A percentile compares a stretch with the other conserved stretches of the same genome.
These are phyloP conservation scores for Ascochyta clinopodiicola DNA, from an alignment of 2,329 filamentous ascomycete species.

Conservation along the genomic window DNA sequence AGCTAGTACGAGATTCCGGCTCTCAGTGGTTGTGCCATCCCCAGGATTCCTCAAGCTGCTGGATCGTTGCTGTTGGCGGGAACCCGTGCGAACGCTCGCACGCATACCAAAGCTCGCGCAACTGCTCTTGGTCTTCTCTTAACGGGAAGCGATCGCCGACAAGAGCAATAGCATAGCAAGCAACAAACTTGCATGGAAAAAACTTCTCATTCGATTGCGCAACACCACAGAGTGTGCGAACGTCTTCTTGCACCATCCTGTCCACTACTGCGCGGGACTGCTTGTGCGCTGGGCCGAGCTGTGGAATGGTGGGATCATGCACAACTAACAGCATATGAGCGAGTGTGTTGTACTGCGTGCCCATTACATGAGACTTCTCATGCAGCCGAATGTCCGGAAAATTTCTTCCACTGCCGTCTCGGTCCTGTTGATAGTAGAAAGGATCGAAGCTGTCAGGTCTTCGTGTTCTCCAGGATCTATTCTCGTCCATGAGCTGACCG, in stretches of 20 bases:
- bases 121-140: constrained; percentile 39
- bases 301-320: constrained; percentile 47
- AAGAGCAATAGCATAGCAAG: constrained; percentile 44
- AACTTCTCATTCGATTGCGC: constrained; percentile 43
- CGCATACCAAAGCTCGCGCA: constrained; percentile 40
- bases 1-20: neutral
- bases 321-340: constrained; percentile 46
- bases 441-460: constrained; percentile 46
- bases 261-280: constrained; percentile 42
- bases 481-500: constrained; percentile 43
- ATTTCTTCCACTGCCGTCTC: constrained; percentile 40
- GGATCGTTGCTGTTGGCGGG: constrained; percentile 41
- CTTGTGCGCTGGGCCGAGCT: constrained; percentile 44
- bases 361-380: constrained; percentile 44
- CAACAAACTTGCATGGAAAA: constrained; percentile 46
- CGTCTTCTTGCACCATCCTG: constrained; percentile 42
- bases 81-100: constrained; percentile 45
- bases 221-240: constrained; percentile 45
- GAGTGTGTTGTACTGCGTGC: constrained; percentile 44
- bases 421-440: constrained; percentile 42
- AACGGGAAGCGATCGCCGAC: constrained; percentile 45
- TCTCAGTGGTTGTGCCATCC: constrained; percentile 31
- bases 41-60: constrained; percentile 47
- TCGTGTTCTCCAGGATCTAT: constrained; percentile 41
- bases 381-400: constrained; percentile 47